Percentiles rank a stretch among this genome's conserved stretches.
Evolutionary conservation across 2,329 filamentous ascomycete genomes (phyloP).

Genomic region (Coniochaeta sp.): DNA sequence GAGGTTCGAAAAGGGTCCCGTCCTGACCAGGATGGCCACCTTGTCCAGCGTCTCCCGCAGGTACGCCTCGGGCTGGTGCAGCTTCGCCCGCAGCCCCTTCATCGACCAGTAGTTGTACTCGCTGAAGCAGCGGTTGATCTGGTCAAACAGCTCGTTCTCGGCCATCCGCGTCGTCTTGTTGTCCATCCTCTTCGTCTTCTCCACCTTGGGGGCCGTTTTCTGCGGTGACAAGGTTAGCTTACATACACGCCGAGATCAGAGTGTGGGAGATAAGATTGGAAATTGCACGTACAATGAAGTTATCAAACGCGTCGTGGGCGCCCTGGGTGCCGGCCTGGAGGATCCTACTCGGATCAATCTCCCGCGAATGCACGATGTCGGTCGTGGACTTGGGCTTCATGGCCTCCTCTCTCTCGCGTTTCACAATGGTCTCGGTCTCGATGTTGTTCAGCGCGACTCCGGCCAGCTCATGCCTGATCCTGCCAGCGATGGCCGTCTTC

Average conservation of each 20-base stretch:
- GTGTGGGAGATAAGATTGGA: background rate
- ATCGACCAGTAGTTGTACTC: slow-evolving; percentile 92
- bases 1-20: slow-evolving; percentile 75
- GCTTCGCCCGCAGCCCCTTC: slow-evolving; percentile 67
- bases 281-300: slow-evolving; percentile 46
- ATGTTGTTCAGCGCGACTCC: slow-evolving; percentile 65
- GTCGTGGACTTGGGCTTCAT: slow-evolving; percentile 53
- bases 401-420: slow-evolving; percentile 48
- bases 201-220: slow-evolving; percentile 42
- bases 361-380: slow-evolving; percentile 38
- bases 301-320: slow-evolving; percentile 35
- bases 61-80: slow-evolving; percentile 88
- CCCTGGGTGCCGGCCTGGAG: slow-evolving; percentile 49
- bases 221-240: slow-evolving; percentile 17
- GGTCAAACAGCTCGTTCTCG: slow-evolving; percentile 79
- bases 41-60: slow-evolving; percentile 78
- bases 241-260: background rate
- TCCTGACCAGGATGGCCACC: slow-evolving; percentile 75
- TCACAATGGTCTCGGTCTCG: slow-evolving; percentile 58
- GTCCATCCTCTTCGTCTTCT: slow-evolving; percentile 57
- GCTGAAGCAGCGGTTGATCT: slow-evolving; percentile 76
- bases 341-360: slow-evolving; percentile 43
- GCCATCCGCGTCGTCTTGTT: slow-evolving; percentile 88
- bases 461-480: slow-evolving; percentile 68
- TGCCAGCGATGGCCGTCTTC: slow-evolving; percentile 68